Conservation (phyloP, 2,329 filamentous ascomycete genomes). For the Botryotinia calthae region DNA sequence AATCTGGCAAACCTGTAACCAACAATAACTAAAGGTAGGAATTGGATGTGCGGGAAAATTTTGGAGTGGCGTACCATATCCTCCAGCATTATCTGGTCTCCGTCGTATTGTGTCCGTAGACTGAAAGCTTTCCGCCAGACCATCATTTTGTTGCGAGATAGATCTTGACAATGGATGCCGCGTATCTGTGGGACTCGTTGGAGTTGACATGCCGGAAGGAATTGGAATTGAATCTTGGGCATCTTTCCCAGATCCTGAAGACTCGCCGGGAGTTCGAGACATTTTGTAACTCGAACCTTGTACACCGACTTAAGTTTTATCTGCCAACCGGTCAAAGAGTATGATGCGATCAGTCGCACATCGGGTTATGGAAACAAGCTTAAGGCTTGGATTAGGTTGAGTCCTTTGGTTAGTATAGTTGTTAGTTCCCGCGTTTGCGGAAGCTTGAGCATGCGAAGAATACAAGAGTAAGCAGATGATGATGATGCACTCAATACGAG, state of each 20-base stretch:
- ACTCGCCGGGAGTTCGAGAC: conserved; percentile 27
- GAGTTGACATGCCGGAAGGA: conserved; percentile 32
- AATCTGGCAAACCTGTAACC: not conserved
- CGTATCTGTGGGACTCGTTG: conserved; percentile 51
- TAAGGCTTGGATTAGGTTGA: conserved; percentile 1
- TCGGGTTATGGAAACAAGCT: conserved; percentile 12
- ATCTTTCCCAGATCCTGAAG: conserved; percentile 23
- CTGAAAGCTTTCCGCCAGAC: conserved; percentile 54
- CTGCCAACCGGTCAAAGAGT: not conserved
- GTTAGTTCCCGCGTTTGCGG: conserved; percentile 16
- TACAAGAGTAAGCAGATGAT: conserved; percentile 13
- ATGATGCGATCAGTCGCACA: conserved; percentile 8
- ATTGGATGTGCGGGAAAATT: not conserved
- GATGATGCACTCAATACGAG: conserved; percentile 15
- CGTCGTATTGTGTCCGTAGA: conserved; percentile 60
- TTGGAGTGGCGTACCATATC: conserved; percentile 52
- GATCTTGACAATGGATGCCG: conserved; percentile 42
- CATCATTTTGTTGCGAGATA: conserved; percentile 42
- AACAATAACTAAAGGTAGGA: not conserved
- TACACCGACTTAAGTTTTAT: not conserved
- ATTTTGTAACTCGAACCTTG: conserved; percentile 19
- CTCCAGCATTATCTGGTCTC: conserved; percentile 46
- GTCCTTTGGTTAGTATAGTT: conserved; percentile 4
- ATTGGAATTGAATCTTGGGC: conserved; percentile 23
- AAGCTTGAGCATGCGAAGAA: conserved; percentile 18